Evolutionary conservation across 2,329 filamentous ascomycete species (phyloP), one percentile per base, ranked within the genome.

Genomic region (Alternaria atra): DNA sequence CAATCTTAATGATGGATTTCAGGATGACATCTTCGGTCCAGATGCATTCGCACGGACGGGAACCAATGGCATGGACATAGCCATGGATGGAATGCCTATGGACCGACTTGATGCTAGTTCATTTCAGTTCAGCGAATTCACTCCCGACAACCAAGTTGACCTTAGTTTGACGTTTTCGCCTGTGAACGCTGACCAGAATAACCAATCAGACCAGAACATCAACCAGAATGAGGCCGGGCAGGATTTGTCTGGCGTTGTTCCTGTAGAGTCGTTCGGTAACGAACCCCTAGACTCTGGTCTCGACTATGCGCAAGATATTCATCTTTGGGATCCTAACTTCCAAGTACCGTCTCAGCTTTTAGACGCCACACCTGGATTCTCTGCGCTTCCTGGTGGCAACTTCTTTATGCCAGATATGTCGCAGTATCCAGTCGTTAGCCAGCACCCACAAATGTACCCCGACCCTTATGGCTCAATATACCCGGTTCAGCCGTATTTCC

Each of bases 361-460:
- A 32, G 32, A 42, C 6, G 35, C 55, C 12, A 62, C 62, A 25
- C 52, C 55, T 7, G 62, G 58, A 7, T 23, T 64, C 6, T 62
- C 55, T 12, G 59, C 59, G 8, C 17, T 64, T 20, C 62, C 62
- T 15, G 30, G 48, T 12, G 52, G 55, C 15, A 53, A 39, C 39
- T 25, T 32, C 2, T 58, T 34, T 7, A 30, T 47, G 17, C 30
- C 15, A 4, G 34, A 54, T 15, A 27, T 48, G 34, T 23, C 55
- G 48, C 40, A 35, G 7, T 43, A 42, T 17, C 34, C 46, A 25
- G n/a, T 20, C 4, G 12, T 37, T 34, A 13, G n/a, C 20, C 47
- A 50, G 12, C 15, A 27, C 10, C 29, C 44, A 25, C 54, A 58
- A 2, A 15, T 35, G 4, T 64, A 64, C 30, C 54, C 58, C 15